Conservation (phyloP, 169 alveolate species). For the Amoebophrya sp. region DNA sequence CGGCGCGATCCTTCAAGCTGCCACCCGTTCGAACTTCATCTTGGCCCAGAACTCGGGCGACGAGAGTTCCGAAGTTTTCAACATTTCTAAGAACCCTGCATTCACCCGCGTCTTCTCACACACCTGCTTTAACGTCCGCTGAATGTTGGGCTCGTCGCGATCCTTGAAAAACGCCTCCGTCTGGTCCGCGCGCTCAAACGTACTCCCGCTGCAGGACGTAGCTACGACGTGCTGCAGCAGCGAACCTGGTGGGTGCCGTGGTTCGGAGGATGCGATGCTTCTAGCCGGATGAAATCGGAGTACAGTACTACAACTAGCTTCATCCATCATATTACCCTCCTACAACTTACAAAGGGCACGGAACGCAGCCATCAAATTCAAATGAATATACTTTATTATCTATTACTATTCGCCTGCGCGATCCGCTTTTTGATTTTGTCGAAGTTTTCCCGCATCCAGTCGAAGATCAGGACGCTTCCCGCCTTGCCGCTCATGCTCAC, state of each 20-base stretch:
- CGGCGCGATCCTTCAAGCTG: too few relatives aligned
- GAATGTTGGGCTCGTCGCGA: neutral
- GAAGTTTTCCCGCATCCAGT: neutral
- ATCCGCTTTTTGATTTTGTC: neutral
- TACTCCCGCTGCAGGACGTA: neutral
- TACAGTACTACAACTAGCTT: too few relatives aligned
- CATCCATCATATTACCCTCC: too few relatives aligned
- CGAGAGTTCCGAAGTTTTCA: neutral
- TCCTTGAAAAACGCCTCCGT: neutral
- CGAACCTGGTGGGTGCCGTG: neutral
- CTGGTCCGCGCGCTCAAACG: neutral
- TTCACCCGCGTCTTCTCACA: neutral
- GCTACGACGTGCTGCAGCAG: neutral
- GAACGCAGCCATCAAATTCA: too few relatives aligned
- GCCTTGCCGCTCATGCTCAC: neutral
- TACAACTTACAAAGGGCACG: too few relatives aligned
- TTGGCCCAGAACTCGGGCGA: neutral
- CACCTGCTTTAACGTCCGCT: neutral
- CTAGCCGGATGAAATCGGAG: too few relatives aligned
- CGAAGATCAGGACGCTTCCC: neutral
- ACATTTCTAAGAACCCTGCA: neutral
- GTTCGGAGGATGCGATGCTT: too few relatives aligned
- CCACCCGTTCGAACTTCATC: too few relatives aligned
- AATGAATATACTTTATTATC: too few relatives aligned
- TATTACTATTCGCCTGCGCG: neutral